phyloP scores from a whole-genome alignment of 257 asterid species.

The Hygrophila difformis region DNA sequence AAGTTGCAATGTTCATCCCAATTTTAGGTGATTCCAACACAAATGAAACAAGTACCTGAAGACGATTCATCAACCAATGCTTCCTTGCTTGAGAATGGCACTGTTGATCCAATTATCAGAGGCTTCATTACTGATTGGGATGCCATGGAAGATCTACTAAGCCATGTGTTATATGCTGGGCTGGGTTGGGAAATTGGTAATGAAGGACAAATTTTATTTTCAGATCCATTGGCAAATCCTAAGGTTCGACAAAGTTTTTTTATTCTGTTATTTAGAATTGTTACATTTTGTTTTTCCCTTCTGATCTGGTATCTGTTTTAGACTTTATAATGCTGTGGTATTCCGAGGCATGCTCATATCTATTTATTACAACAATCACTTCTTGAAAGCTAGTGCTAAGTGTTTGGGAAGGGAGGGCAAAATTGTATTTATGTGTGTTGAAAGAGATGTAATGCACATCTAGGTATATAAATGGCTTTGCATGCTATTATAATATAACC shows the following conservation, averaged over 20 bases:
- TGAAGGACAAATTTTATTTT: conserved; percentile 88
- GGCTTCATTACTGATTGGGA: conserved; percentile 93
- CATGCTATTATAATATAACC: conserved; percentile 1
- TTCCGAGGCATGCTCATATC: conserved; percentile 1
- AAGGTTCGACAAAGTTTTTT: conserved; percentile 39
- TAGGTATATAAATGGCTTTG: background rate
- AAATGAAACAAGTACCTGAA: conserved; percentile 72
- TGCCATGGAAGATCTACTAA: conserved; percentile 88
- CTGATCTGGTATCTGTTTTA: background rate
- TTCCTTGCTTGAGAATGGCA: conserved; percentile 40
- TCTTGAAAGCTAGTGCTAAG: conserved; percentile 2
- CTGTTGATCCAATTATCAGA: conserved; percentile 75
- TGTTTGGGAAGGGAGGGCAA: background rate
- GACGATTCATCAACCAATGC: conserved; percentile 46
- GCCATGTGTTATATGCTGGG: conserved; percentile 66
- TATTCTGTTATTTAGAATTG: conserved; percentile 9
- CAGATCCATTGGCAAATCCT: conserved; percentile 93
- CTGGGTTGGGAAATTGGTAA: conserved; percentile 98
- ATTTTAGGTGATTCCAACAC: conserved; percentile 65
- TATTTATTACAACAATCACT: background rate
- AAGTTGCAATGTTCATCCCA: conserved; percentile 8
- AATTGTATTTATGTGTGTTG: background rate
- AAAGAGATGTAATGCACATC: conserved; percentile 8
- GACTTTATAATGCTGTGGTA: conserved; percentile 4
- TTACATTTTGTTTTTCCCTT: conserved; percentile 4